phyloP scores from a whole-genome alignment of 371 early-diverging fungal genomes.

The Synchytrium microbalum region DNA sequence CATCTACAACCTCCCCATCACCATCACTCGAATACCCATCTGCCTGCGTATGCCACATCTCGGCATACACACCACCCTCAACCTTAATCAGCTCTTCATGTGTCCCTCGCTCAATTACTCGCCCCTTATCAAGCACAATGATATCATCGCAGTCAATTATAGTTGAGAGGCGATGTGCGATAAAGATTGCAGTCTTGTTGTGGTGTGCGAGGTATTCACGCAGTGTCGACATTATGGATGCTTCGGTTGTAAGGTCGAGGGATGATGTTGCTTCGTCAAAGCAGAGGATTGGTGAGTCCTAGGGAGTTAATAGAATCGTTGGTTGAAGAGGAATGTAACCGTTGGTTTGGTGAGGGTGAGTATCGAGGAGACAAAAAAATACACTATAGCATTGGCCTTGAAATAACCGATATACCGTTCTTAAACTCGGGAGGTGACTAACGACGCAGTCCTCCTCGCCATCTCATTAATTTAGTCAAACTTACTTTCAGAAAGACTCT shows the following conservation, averaged over 20 bases:
- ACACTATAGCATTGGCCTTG: background rate
- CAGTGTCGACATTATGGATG: conserved; percentile 67
- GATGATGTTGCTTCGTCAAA: conserved; percentile 80
- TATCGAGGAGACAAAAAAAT: background rate
- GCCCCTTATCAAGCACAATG: conserved; percentile 72
- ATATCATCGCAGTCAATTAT: conserved; percentile 82
- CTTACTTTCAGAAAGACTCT: conserved; percentile 61
- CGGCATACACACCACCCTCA: conserved; percentile 56
- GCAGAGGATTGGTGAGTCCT: conserved; percentile 46
- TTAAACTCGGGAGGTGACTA: background rate
- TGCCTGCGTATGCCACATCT: conserved; percentile 78
- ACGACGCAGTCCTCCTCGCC: conserved; percentile 5
- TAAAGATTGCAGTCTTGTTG: conserved; percentile 73
- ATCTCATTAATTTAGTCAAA: conserved; percentile 2
- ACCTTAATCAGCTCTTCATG: conserved; percentile 58
- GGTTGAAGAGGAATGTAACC: background rate
- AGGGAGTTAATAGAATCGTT: conserved; percentile 7
- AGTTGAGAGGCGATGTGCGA: conserved; percentile 80
- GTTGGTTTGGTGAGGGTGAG: background rate
- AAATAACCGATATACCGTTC: background rate
- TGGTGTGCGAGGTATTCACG: conserved; percentile 44
- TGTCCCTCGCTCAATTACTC: conserved; percentile 61
- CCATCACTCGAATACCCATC: too few relatives aligned
- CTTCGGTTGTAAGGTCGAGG: conserved; percentile 84
- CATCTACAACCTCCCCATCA: too few relatives aligned